A percentile compares a stretch with the other conserved stretches of the same genome.
These are phyloP conservation scores for Vitis vinifera DNA, from an alignment of 164 flowering plant genomes.

Conservation along the genomic window DNA sequence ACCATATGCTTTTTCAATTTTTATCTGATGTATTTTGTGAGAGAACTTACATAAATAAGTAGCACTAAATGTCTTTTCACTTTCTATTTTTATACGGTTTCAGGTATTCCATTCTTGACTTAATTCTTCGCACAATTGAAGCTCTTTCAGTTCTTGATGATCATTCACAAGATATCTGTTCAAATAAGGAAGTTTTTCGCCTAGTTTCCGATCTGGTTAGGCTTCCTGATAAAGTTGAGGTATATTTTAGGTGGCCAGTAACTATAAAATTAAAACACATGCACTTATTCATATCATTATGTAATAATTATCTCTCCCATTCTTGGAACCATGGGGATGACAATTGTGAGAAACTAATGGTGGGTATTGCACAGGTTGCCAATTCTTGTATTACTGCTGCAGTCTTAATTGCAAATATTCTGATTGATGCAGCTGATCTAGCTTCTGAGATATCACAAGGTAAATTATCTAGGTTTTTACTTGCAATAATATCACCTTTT, in stretches of 20 bases:
- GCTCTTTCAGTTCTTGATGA: constrained; percentile 63
- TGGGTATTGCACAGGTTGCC: constrained; percentile 49
- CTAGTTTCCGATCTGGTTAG: constrained; percentile 55
- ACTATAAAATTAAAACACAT: not conserved
- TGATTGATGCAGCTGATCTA: constrained; percentile 57
- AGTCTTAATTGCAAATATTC: constrained; percentile 77
- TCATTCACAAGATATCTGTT: constrained; percentile 58
- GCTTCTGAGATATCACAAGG: constrained; percentile 65
- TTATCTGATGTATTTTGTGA: no score
- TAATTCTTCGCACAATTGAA: constrained; percentile 74
- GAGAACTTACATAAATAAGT: no score
- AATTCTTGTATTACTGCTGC: constrained; percentile 74
- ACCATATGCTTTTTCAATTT: no score
- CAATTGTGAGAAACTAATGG: not conserved
- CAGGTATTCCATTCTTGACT: constrained; percentile 77
- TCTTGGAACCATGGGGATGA: not conserved
- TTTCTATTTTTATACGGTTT: constrained; percentile 15
- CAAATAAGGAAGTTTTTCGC: constrained; percentile 56
- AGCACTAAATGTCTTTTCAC: not conserved
- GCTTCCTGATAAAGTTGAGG: constrained; percentile 85
- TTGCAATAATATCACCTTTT: not conserved
- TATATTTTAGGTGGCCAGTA: constrained; percentile 17
- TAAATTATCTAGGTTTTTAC: constrained; percentile 18
- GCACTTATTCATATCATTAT: not conserved
- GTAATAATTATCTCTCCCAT: not conserved